A percentile compares a stretch with the other conserved stretches of the same genome.
Conservation (phyloP, 345 rosid genomes). For the Arabis hirsuta region DNA sequence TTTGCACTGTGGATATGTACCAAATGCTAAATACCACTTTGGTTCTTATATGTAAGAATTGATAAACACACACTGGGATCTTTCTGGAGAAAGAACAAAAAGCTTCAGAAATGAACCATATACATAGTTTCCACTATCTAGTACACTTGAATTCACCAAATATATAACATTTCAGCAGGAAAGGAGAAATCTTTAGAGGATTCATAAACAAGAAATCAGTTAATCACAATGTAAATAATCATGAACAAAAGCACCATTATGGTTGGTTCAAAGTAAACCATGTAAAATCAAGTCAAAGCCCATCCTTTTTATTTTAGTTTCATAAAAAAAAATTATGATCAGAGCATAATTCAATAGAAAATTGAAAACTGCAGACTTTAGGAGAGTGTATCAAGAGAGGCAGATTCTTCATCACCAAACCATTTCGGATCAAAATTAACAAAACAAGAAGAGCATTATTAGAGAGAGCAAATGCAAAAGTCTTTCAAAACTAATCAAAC, state of each 20-base stretch:
- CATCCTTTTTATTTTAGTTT: background rate
- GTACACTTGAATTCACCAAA: conserved; percentile 15
- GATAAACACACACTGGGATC: background rate
- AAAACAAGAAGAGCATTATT: background rate
- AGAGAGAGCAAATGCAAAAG: conserved; percentile 15
- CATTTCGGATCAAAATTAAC: background rate
- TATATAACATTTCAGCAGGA: no score
- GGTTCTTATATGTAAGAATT: conserved; percentile 6
- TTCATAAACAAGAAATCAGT: conserved; percentile 7
- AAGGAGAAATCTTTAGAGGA: background rate
- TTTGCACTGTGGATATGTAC: conserved; percentile 5
- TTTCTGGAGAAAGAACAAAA: conserved; percentile 12
- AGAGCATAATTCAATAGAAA: conserved; percentile 13
- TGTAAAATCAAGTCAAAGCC: no score
- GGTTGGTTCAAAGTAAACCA: background rate
- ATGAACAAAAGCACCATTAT: background rate
- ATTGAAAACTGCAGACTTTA: conserved; percentile 3
- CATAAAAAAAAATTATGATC: conserved; percentile 2
- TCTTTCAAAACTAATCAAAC: conserved; percentile 12
- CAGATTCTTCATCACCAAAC: conserved; percentile 13
- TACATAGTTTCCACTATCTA: background rate
- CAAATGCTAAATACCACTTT: conserved; percentile 6
- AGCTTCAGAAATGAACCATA: background rate
- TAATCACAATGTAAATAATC: background rate
- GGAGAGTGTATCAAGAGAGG: background rate